phyloP scores from a whole-genome alignment of 75 land plant genomes.

The Pinus taeda region DNA sequence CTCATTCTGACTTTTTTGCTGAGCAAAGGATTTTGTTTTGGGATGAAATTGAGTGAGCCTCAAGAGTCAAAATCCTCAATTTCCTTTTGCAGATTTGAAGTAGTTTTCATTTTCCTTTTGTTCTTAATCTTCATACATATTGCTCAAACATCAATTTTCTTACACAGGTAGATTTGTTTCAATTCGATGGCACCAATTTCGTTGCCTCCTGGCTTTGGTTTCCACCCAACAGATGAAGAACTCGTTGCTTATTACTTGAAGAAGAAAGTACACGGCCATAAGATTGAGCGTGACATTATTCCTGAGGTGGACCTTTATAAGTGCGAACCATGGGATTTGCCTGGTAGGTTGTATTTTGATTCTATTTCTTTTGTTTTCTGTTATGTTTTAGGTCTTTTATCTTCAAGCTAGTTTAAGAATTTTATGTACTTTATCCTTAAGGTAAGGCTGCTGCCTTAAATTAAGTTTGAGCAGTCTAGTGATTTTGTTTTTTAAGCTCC shows the following conservation, averaged over 20 bases:
- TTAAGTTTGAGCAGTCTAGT: neutral
- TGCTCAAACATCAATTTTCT: too few species aligned
- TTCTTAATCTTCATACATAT: too few species aligned
- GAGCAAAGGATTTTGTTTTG: too few species aligned
- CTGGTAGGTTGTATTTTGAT: constrained; percentile 1
- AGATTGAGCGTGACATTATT: constrained; percentile 9
- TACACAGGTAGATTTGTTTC: too few species aligned
- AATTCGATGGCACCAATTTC: constrained; percentile 3
- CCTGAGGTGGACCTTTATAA: constrained; percentile 14
- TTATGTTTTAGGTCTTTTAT: neutral
- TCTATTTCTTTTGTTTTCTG: neutral
- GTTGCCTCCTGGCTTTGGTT: constrained; percentile 14
- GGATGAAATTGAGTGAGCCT: too few species aligned
- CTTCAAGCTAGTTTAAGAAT: neutral
- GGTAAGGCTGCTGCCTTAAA: neutral
- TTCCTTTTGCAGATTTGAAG: too few species aligned
- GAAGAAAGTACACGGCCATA: constrained; percentile 12
- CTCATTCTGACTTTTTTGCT: too few species aligned
- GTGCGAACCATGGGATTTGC: constrained; percentile 11
- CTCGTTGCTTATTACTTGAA: constrained; percentile 15
- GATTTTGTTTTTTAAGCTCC: neutral
- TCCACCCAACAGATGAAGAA: constrained; percentile 14
- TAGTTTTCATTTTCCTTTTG: too few species aligned
- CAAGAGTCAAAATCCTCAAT: too few species aligned
- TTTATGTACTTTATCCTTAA: neutral